phyloP scores from a whole-genome alignment of 345 rosid genomes.

The Hibiscus trionum region DNA sequence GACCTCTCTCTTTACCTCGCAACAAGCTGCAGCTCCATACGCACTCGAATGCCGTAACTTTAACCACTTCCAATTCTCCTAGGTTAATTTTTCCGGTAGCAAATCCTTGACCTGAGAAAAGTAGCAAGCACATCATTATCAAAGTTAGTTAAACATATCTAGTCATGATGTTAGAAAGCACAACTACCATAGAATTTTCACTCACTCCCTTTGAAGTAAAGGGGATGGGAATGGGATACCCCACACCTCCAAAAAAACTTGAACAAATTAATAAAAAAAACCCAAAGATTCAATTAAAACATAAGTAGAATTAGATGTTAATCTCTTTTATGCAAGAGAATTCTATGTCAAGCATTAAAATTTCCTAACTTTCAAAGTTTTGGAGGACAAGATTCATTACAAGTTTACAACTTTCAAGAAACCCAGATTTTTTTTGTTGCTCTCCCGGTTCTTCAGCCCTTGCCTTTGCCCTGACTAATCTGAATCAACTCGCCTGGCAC shows the following conservation, averaged over 20 bases:
- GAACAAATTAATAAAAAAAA: background rate
- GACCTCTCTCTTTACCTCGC: conserved; percentile 37
- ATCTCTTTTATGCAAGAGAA: background rate
- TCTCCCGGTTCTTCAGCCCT: too few species aligned
- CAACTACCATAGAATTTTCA: background rate
- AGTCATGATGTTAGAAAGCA: background rate
- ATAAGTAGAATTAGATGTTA: background rate
- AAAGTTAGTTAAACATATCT: background rate
- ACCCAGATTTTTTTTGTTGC: background rate
- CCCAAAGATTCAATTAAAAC: background rate
- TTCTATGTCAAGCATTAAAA: background rate
- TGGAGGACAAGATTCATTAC: too few species aligned
- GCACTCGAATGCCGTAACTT: conserved; percentile 49
- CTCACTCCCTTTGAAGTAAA: background rate
- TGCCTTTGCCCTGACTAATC: too few species aligned
- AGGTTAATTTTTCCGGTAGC: conserved; percentile 53
- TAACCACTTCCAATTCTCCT: conserved; percentile 58
- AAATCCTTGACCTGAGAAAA: conserved; percentile 59
- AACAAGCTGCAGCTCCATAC: conserved; percentile 50
- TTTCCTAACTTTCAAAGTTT: background rate
- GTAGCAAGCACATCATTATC: conserved; percentile 8
- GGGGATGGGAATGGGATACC: background rate
- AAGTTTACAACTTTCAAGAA: background rate
- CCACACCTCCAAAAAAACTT: background rate
- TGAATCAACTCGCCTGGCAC: too few species aligned